Evolutionary conservation across 2,329 filamentous ascomycete genomes (phyloP).

Genomic region (Fusarium cyanostomum): DNA sequence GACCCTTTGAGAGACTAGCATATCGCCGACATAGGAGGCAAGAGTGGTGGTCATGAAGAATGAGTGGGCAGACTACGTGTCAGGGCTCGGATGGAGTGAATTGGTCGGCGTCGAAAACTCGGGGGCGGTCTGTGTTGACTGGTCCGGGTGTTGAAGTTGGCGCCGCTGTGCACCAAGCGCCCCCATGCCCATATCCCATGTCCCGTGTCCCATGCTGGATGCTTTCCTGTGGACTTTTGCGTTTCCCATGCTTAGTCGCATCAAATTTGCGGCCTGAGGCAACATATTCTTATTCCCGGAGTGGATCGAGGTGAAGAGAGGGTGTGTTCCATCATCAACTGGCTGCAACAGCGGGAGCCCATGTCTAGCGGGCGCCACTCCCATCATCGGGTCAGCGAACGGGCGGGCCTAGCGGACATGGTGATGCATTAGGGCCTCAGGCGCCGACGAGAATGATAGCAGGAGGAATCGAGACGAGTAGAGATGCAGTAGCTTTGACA

Average conservation of each 20-base stretch:
- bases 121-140: conserved; percentile 35
- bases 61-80: conserved; percentile 32
- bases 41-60: conserved; percentile 16
- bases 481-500: conserved; percentile 30
- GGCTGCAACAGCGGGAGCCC: conserved; percentile 33
- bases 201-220: conserved; percentile 15
- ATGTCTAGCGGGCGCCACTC: conserved; percentile 42
- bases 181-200: conserved; percentile 15
- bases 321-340: conserved; percentile 30
- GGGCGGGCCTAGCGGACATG: conserved; percentile 34
- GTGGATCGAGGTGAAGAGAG: conserved; percentile 24
- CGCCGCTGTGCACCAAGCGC: conserved; percentile 17
- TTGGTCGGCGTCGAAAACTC: conserved; percentile 24
- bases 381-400: conserved; percentile 44
- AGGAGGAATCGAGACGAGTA: conserved; percentile 8
- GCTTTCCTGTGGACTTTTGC: conserved; percentile 33
- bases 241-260: conserved; percentile 40
- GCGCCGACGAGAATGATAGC: conserved; percentile 9
- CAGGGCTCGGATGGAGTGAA: conserved; percentile 23
- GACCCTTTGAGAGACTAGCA: conserved; percentile 25
- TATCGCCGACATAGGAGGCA: conserved; percentile 30
- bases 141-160: conserved; percentile 19
- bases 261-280: conserved; percentile 39
- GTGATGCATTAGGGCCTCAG: conserved; percentile 24
- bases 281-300: conserved; percentile 39